A percentile compares a stretch with the other conserved stretches of the same genome.
These are phyloP conservation scores for Aspergillus glaucus DNA, from an alignment of 2,329 filamentous ascomycete genomes.

Conservation along the genomic window DNA sequence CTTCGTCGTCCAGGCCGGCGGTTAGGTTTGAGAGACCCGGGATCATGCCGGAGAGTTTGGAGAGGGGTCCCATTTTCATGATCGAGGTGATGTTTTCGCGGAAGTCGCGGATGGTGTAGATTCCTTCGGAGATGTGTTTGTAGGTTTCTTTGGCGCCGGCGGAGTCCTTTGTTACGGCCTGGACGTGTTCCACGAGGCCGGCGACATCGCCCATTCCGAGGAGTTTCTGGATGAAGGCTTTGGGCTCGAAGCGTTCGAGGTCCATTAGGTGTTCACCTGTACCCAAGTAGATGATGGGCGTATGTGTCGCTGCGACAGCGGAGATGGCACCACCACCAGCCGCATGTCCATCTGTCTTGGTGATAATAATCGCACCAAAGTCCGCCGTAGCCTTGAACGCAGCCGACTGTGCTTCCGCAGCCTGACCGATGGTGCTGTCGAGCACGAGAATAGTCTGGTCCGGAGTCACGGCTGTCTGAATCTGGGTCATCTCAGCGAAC, in stretches of 20 bases:
- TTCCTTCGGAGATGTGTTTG: slow-evolving; percentile 95
- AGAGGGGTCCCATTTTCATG: slow-evolving; percentile 98
- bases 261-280: slow-evolving; percentile 97
- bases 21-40: slow-evolving; percentile 91
- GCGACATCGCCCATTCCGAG: slow-evolving; percentile 97
- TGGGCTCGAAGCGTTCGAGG: slow-evolving; percentile 83
- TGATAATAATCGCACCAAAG: slow-evolving; percentile 98
- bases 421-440: slow-evolving; percentile 92
- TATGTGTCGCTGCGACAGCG: slow-evolving; percentile 90
- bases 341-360: slow-evolving; percentile 94
- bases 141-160: slow-evolving; percentile 79
- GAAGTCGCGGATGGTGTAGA: slow-evolving; percentile 91
- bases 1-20: slow-evolving; percentile 93
- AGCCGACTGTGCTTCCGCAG: slow-evolving; percentile 87
- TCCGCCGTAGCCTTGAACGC: slow-evolving; percentile 97
- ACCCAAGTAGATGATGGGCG: slow-evolving; percentile 95
- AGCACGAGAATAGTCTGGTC: slow-evolving; percentile 99
- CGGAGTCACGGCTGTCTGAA: slow-evolving; percentile 80
- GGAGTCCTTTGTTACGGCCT: slow-evolving; percentile 88
- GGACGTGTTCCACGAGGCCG: slow-evolving; percentile 91
- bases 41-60: slow-evolving; percentile 98
- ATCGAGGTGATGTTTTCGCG: slow-evolving; percentile 95
- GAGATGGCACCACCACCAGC: slow-evolving; percentile 96
- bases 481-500: slow-evolving; percentile 97
- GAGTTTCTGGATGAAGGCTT: slow-evolving; percentile 88